A percentile compares a stretch with the other conserved stretches of the same genome.
Evolutionary conservation across 768 basidiomycete species (phyloP).

Genomic region (Lentinus tigrinus): DNA sequence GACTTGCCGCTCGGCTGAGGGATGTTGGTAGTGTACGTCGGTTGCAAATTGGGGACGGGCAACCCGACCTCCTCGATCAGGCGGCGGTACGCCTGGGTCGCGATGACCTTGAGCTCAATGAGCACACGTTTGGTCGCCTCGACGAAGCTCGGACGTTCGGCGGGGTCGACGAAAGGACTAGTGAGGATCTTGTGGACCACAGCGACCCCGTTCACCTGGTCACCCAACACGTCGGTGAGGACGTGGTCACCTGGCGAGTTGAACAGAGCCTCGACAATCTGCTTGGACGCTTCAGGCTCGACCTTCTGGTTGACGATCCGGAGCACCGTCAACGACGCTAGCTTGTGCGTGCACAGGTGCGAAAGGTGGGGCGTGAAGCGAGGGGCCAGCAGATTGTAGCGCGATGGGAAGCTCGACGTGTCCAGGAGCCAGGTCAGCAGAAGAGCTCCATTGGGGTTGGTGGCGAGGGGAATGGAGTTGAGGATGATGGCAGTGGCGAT

Average conservation of each 20-base stretch:
- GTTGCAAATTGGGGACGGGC: slow-evolving; percentile 84
- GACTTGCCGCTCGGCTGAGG: slow-evolving; percentile 61
- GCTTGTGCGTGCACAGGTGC: slow-evolving; percentile 95
- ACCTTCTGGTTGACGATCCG: slow-evolving; percentile 96
- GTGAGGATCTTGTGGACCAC: slow-evolving; percentile 91
- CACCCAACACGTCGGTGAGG: slow-evolving; percentile 88
- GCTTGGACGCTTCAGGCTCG: slow-evolving; percentile 83
- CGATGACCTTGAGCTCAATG: slow-evolving; percentile 87
- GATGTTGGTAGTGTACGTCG: slow-evolving; percentile 65
- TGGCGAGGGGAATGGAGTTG: slow-evolving; percentile 96
- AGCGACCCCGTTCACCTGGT: slow-evolving; percentile 95
- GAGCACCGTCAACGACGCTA: slow-evolving; percentile 92
- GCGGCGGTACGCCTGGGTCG: slow-evolving; percentile 91
- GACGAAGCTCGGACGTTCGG: slow-evolving; percentile 65
- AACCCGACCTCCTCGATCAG: slow-evolving; percentile 94
- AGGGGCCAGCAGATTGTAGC: slow-evolving; percentile 91
- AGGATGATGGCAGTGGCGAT: slow-evolving; percentile 92
- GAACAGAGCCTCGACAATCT: slow-evolving; percentile 89
- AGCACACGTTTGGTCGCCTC: slow-evolving; percentile 90
- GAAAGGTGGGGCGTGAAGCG: slow-evolving; percentile 96
- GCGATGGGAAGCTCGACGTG: slow-evolving; percentile 90
- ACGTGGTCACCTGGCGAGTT: slow-evolving; percentile 88
- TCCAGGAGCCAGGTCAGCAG: slow-evolving; percentile 96
- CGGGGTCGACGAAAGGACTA: slow-evolving; percentile 77
- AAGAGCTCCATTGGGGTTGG: slow-evolving; percentile 95